Conservation (phyloP, 225 moss, liverwort and hornwort genomes). For the Bryoerythrophyllum caledonicum region DNA sequence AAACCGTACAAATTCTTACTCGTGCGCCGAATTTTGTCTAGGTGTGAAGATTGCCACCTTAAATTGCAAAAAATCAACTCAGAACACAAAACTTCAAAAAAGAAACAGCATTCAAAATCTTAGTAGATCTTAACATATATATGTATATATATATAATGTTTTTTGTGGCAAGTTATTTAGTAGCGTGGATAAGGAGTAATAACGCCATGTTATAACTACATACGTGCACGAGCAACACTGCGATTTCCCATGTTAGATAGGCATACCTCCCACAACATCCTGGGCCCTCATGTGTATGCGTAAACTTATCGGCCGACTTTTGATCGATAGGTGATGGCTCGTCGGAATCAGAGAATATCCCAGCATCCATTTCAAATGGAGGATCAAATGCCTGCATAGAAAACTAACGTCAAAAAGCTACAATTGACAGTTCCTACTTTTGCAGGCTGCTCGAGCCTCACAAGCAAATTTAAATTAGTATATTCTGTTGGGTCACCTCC, state of each 20-base stretch:
- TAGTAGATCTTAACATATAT: background rate
- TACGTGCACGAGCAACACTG: too few relatives aligned
- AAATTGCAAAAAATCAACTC: constrained; percentile 1
- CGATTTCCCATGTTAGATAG: constrained; percentile 20
- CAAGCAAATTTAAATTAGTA: background rate
- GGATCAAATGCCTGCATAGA: constrained; percentile 72
- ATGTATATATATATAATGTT: background rate
- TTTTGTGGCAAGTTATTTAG: background rate
- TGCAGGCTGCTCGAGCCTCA: constrained; percentile 5
- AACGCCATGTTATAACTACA: background rate
- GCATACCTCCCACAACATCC: constrained; percentile 45
- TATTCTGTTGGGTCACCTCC: background rate
- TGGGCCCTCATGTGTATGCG: constrained; percentile 28
- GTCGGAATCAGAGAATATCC: constrained; percentile 34
- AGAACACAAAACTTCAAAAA: background rate
- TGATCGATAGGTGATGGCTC: constrained; percentile 24
- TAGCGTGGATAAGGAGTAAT: background rate
- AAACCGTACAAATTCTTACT: background rate
- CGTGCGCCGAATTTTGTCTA: background rate
- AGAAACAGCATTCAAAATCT: background rate
- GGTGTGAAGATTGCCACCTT: constrained; percentile 10
- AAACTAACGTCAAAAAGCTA: constrained; percentile 19
- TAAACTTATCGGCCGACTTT: constrained; percentile 32
- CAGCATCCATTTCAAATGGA: constrained; percentile 75
- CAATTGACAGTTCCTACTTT: constrained; percentile 7